These are phyloP conservation scores for Fraxinus excelsior DNA, from an alignment of 257 asterid genomes.

Conservation along the genomic window DNA sequence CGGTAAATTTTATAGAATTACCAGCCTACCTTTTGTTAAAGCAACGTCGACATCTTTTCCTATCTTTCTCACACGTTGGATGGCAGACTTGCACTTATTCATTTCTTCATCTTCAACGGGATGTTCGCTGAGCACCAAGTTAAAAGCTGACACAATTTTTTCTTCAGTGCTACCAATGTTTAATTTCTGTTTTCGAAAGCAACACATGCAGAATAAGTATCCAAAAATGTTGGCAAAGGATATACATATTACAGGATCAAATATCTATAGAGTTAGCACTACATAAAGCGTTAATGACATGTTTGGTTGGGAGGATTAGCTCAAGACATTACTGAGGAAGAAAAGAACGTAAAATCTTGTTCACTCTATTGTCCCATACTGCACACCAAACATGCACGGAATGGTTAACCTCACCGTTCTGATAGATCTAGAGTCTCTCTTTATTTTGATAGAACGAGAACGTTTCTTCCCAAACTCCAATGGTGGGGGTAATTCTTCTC, in stretches of 20 bases:
- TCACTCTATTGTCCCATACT: background rate
- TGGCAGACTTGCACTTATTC: constrained; percentile 71
- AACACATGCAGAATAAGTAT: background rate
- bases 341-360: too few species aligned
- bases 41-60: constrained; percentile 73
- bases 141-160: constrained; percentile 84
- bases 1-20: background rate
- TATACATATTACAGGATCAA: constrained; percentile 12
- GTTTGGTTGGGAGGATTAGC: too few species aligned
- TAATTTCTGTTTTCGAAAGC: constrained; percentile 64
- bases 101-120: constrained; percentile 75
- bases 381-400: constrained; percentile 17
- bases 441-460: constrained; percentile 73
- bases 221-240: too few species aligned
- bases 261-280: background rate
- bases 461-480: constrained; percentile 75
- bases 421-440: constrained; percentile 82
- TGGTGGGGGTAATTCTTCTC: constrained; percentile 77
- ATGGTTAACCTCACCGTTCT: constrained; percentile 58
- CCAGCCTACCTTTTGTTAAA: constrained; percentile 57
- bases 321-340: too few species aligned
- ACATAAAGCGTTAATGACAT: too few species aligned
- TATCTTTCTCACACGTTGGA: constrained; percentile 70
- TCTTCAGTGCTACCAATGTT: constrained; percentile 82
- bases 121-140: constrained; percentile 60